Conservation (phyloP, 2,329 filamentous ascomycete genomes). For the Ophiocordyceps camponoti-saundersi region DNA sequence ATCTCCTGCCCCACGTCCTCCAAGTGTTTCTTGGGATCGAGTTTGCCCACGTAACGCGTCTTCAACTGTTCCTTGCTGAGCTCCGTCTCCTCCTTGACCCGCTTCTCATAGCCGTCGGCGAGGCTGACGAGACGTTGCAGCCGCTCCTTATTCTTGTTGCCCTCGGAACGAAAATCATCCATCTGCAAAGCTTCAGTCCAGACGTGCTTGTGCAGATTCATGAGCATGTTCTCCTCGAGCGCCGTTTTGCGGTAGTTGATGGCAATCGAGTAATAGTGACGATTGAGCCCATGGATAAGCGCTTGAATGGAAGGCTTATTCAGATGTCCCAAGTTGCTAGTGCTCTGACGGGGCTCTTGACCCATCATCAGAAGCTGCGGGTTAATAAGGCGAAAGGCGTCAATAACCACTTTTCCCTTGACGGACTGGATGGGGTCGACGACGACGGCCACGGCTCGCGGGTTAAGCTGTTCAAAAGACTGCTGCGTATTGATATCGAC, state of each 20-base stretch:
- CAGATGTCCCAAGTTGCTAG: slow-evolving; percentile 90
- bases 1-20: slow-evolving; percentile 91
- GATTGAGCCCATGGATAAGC: slow-evolving; percentile 91
- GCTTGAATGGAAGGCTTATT: slow-evolving; percentile 99
- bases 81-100: slow-evolving; percentile 97
- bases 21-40: slow-evolving; percentile 98
- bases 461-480: slow-evolving; percentile 97
- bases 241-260: slow-evolving; percentile 98
- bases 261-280: slow-evolving; percentile 97
- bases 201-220: slow-evolving; percentile 99
- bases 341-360: slow-evolving; percentile 93
- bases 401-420: slow-evolving; percentile 98
- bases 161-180: slow-evolving; percentile 84
- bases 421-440: slow-evolving; percentile 98
- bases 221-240: slow-evolving; percentile 97
- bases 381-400: slow-evolving; percentile 96
- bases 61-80: slow-evolving; percentile 94
- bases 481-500: slow-evolving; percentile 99
- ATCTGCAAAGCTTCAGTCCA: slow-evolving; percentile 97
- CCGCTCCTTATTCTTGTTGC: slow-evolving; percentile 69
- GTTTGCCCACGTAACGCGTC: slow-evolving; percentile 96
- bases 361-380: slow-evolving; percentile 95
- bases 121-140: slow-evolving; percentile 76
- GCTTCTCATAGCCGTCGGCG: slow-evolving; percentile 94
- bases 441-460: slow-evolving; percentile 90